These are phyloP conservation scores for Ramaria rubella DNA, from an alignment of 768 basidiomycete genomes.

Conservation along the genomic window DNA sequence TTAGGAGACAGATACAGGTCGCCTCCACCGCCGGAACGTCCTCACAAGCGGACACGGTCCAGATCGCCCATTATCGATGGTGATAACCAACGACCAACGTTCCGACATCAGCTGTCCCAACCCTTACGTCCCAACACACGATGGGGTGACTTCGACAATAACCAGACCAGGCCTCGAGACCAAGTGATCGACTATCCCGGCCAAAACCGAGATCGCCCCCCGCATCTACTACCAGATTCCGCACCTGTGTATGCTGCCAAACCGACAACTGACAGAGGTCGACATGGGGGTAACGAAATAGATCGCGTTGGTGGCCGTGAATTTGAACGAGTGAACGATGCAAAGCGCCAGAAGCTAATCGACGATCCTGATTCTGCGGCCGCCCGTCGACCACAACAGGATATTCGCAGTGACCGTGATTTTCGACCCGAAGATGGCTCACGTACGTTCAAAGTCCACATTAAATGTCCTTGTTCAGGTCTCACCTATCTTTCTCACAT, in stretches of 20 bases:
- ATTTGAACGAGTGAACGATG: not conserved
- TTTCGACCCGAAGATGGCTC: not conserved
- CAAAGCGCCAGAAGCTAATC: constrained; percentile 5
- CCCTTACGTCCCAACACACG: constrained; percentile 1
- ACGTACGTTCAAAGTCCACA: not conserved
- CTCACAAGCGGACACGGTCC: constrained; percentile 21
- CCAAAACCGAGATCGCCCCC: constrained; percentile 6
- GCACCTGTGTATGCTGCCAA: constrained; percentile 3
- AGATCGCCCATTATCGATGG: constrained; percentile 15
- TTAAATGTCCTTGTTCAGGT: not conserved
- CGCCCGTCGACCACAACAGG: constrained; percentile 10
- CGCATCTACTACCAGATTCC: constrained; percentile 13
- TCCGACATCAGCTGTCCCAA: not conserved
- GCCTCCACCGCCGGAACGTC: constrained; percentile 32
- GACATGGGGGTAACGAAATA: not conserved
- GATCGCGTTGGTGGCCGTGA: not conserved
- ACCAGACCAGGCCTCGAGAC: constrained; percentile 10
- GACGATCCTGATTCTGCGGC: constrained; percentile 18
- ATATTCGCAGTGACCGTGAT: constrained; percentile 2
- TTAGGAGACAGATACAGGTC: constrained; percentile 41
- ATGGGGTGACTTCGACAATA: constrained; percentile 17
- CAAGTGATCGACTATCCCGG: constrained; percentile 18
- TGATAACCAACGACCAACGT: constrained; percentile 12
- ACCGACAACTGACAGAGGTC: not conserved
- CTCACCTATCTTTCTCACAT: not conserved